A percentile compares a stretch with the other conserved stretches of the same genome.
These are phyloP conservation scores for Boletus sp. DNA, from an alignment of 768 basidiomycete species.

Conservation along the genomic window DNA sequence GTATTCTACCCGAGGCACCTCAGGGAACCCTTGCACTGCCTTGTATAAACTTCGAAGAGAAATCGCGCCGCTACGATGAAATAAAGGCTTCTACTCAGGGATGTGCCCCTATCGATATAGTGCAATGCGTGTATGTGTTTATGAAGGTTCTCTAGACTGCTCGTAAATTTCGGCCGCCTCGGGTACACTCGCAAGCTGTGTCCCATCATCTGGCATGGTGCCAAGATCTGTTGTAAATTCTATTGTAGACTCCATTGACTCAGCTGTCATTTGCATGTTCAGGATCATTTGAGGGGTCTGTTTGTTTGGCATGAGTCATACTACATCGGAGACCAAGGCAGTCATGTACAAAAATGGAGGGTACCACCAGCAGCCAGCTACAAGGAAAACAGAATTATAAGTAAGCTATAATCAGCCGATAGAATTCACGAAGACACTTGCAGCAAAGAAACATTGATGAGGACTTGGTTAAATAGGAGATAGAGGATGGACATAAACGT, in stretches of 20 bases:
- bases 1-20: too few species aligned
- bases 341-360: constrained; percentile 13
- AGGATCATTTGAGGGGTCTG: constrained; percentile 20
- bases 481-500: not conserved
- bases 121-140: too few species aligned
- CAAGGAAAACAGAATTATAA: not conserved
- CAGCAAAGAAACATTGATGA: constrained; percentile 14
- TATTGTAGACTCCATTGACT: not conserved
- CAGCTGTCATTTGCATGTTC: constrained; percentile 14
- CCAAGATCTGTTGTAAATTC: constrained; percentile 13
- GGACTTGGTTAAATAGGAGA: not conserved
- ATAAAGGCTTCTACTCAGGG: too few species aligned
- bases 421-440: not conserved
- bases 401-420: not conserved
- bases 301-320: not conserved
- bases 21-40: too few species aligned
- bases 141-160: not conserved
- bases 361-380: constrained; percentile 11
- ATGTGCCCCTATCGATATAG: too few species aligned
- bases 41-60: too few species aligned
- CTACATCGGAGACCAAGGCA: not conserved
- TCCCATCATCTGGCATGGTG: not conserved
- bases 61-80: too few species aligned
- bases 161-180: not conserved
- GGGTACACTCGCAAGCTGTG: not conserved